Evolutionary conservation across 768 basidiomycete genomes (phyloP).

Genomic region (Termitomyces titanicus): DNA sequence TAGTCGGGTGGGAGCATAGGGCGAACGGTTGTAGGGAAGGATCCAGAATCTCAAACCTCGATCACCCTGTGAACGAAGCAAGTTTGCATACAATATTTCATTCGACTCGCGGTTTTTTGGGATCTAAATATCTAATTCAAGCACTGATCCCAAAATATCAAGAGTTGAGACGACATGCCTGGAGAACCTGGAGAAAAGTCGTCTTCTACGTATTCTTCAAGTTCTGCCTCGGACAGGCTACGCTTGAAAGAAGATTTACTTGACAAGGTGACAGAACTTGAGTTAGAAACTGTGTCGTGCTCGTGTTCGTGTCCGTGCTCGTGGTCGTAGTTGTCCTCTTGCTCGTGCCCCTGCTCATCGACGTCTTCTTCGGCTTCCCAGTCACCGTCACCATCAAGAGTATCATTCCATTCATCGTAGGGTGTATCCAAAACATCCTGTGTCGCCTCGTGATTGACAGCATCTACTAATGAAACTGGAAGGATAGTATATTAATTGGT

Average conservation of each 20-base stretch:
- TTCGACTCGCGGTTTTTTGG: constrained; percentile 16
- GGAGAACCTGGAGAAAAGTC: constrained; percentile 36
- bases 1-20: not conserved
- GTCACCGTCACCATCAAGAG: constrained; percentile 44
- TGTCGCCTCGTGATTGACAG: constrained; percentile 1
- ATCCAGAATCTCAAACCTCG: not conserved
- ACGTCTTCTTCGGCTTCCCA: constrained; percentile 32
- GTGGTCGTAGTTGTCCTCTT: not conserved
- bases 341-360: not conserved
- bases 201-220: constrained; percentile 24
- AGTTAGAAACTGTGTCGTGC: constrained; percentile 43
- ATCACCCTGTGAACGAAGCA: not conserved
- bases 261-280: constrained; percentile 54
- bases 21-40: not conserved
- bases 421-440: constrained; percentile 5
- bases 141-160: not conserved
- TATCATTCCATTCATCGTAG: constrained; percentile 28
- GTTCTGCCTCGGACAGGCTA: constrained; percentile 36
- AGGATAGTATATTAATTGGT: not conserved
- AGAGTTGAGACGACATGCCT: constrained; percentile 27
- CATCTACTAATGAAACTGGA: constrained; percentile 8
- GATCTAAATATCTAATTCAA: constrained; percentile 1
- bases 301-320: constrained; percentile 19
- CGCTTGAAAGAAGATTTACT: constrained; percentile 56
- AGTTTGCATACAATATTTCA: not conserved